Conservation (phyloP, 352 stramenopile genomes). For the Phytophthora pseudosyringae region DNA sequence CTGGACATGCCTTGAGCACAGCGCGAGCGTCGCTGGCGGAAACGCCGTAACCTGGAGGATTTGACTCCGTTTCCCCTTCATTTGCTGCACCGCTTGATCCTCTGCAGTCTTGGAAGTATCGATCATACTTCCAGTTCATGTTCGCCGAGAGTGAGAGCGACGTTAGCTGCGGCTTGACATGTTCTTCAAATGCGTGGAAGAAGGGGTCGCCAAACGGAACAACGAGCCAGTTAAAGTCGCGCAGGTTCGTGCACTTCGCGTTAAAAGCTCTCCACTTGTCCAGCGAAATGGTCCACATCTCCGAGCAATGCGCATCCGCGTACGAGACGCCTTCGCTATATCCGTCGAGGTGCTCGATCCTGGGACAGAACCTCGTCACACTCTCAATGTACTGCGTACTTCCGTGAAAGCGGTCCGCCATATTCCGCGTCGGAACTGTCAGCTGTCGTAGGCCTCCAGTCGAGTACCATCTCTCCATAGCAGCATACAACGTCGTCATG, state of each 20-base stretch:
- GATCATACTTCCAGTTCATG: background rate
- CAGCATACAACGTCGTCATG: background rate
- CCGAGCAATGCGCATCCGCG: background rate
- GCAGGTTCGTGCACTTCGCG: background rate
- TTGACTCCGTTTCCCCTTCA: background rate
- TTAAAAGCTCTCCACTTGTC: background rate
- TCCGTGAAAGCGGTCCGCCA: background rate
- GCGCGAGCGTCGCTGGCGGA: background rate
- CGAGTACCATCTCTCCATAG: slow-evolving; percentile 1
- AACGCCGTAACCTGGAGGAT: background rate
- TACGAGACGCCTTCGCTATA: background rate
- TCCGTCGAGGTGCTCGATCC: background rate
- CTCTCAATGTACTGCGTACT: background rate
- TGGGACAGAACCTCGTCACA: background rate
- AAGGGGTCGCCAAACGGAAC: background rate
- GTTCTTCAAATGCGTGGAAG: background rate
- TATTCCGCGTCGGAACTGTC: background rate
- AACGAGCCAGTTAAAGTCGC: background rate
- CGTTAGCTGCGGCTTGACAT: background rate
- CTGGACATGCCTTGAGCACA: background rate
- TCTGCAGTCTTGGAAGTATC: background rate
- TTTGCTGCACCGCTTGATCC: background rate
- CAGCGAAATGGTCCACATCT: slow-evolving; percentile 2
- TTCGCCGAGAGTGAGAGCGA: background rate
- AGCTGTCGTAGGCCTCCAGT: background rate